Conservation (phyloP, 352 stramenopile species). For the Thalassiosira hispida region DNA sequence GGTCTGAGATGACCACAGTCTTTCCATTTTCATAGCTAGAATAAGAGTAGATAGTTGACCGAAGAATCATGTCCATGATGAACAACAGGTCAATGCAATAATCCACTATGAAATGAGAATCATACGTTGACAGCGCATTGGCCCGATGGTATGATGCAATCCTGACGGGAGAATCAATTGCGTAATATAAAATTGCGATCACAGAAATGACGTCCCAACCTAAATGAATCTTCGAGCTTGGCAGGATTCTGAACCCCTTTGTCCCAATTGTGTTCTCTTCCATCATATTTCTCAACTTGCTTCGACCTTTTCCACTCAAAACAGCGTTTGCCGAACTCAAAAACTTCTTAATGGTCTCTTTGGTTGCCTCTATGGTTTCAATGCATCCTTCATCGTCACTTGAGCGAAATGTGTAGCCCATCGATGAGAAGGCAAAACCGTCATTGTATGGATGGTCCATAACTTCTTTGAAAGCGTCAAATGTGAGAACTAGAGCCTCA, state of each 20-base stretch:
- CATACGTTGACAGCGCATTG: conserved; percentile 38
- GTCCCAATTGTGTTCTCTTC: conserved; percentile 29
- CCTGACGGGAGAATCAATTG: conserved; percentile 49
- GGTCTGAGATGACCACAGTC: conserved; percentile 48
- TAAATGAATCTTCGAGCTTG: conserved; percentile 51
- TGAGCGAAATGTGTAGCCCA: conserved; percentile 40
- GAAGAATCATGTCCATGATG: conserved; percentile 58
- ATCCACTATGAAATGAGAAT: conserved; percentile 46
- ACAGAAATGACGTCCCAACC: conserved; percentile 62
- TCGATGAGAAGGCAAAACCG: conserved; percentile 27
- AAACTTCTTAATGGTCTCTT: conserved; percentile 41
- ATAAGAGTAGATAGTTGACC: conserved; percentile 51
- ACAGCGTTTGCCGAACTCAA: conserved; percentile 18
- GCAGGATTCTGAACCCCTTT: conserved; percentile 56
- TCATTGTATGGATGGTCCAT: conserved; percentile 42
- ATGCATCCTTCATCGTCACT: conserved; percentile 54
- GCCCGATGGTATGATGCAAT: conserved; percentile 40
- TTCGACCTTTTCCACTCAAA: conserved; percentile 44
- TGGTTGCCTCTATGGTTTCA: conserved; percentile 53
- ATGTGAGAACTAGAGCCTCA: conserved; percentile 62
- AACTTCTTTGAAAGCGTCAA: conserved; percentile 55
- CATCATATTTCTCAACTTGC: conserved; percentile 68
- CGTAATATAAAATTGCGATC: conserved; percentile 54
- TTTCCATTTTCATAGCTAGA: conserved; percentile 40
- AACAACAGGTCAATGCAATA: conserved; percentile 62